phyloP scores from a whole-genome alignment of 257 asterid species.

The Jaltomata sinuosa region DNA sequence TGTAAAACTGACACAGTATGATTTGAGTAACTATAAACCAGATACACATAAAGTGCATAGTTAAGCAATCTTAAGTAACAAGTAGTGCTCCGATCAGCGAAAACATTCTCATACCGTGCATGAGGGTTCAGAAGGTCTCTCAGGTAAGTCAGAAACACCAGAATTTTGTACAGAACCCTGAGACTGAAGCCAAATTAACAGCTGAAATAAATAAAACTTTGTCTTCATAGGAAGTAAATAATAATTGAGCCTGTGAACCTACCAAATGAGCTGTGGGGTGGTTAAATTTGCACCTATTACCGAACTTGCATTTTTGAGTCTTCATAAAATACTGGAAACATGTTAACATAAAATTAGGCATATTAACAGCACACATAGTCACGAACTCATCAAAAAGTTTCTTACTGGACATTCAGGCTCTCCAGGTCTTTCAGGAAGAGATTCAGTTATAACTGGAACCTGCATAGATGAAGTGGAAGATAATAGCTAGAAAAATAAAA shows the following conservation, averaged over 20 bases:
- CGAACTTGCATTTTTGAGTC: slow-evolving; percentile 92
- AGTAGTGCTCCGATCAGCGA: slow-evolving; percentile 8
- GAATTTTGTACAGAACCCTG: slow-evolving; percentile 52
- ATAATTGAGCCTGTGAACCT: slow-evolving; percentile 19
- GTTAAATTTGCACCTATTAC: slow-evolving; percentile 82
- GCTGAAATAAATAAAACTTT: neutral
- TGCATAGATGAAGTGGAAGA: slow-evolving; percentile 23
- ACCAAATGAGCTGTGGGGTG: slow-evolving; percentile 62
- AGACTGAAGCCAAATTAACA: slow-evolving; percentile 28
- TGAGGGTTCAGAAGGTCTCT: slow-evolving; percentile 87
- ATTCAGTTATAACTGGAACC: slow-evolving; percentile 65
- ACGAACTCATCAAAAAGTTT: slow-evolving; percentile 6
- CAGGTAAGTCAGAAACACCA: slow-evolving; percentile 54
- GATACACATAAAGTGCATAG: neutral
- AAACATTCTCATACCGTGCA: slow-evolving; percentile 65
- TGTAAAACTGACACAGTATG: slow-evolving; percentile 62
- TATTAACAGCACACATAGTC: neutral
- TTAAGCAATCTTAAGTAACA: neutral
- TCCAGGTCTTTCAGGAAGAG: slow-evolving; percentile 87
- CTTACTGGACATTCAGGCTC: slow-evolving; percentile 98
- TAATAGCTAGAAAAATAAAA: neutral
- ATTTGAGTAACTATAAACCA: slow-evolving; percentile 8
- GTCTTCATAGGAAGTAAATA: neutral
- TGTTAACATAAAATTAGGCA: slow-evolving; percentile 1
- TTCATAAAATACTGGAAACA: slow-evolving; percentile 67